Conservation (phyloP, 2,329 filamentous ascomycete species). For the Colletotrichum trifolii region DNA sequence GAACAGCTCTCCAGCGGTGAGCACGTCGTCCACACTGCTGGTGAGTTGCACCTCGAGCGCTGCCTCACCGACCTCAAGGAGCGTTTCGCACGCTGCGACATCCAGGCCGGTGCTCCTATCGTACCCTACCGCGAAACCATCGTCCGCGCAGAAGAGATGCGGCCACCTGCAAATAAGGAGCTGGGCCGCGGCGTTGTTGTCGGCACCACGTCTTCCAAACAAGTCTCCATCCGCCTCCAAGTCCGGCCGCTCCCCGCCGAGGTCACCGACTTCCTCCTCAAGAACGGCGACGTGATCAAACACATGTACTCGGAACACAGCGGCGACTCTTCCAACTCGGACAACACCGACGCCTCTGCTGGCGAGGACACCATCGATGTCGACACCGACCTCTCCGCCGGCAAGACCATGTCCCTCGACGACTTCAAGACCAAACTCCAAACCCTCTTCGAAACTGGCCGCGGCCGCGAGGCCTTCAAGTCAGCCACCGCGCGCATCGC, state of each 20-base stretch:
- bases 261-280: slow-evolving; percentile 87
- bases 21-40: slow-evolving; percentile 93
- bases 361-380: slow-evolving; percentile 54
- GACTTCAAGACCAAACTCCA: slow-evolving; percentile 83
- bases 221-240: slow-evolving; percentile 80
- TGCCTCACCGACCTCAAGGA: slow-evolving; percentile 94
- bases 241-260: slow-evolving; percentile 81
- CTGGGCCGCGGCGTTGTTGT: slow-evolving; percentile 85
- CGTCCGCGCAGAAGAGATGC: slow-evolving; percentile 89
- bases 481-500: slow-evolving; percentile 82
- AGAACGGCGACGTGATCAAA: slow-evolving; percentile 83
- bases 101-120: slow-evolving; percentile 93
- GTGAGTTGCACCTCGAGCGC: slow-evolving; percentile 92
- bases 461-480: slow-evolving; percentile 81
- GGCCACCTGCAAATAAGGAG: slow-evolving; percentile 84
- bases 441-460: slow-evolving; percentile 74
- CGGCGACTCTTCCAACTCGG: slow-evolving; percentile 50
- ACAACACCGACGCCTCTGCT: slow-evolving; percentile 38
- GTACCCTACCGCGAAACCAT: slow-evolving; percentile 97
- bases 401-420: slow-evolving; percentile 72
- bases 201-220: slow-evolving; percentile 83
- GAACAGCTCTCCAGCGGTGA: slow-evolving; percentile 93
- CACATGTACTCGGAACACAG: slow-evolving; percentile 79
- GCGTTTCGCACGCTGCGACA: slow-evolving; percentile 91
- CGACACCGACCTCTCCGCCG: slow-evolving; percentile 67